A percentile compares a stretch with the other conserved stretches of the same genome.
Evolutionary conservation across 2,329 filamentous ascomycete species (phyloP).

Genomic region (Xylariaceae sp.): DNA sequence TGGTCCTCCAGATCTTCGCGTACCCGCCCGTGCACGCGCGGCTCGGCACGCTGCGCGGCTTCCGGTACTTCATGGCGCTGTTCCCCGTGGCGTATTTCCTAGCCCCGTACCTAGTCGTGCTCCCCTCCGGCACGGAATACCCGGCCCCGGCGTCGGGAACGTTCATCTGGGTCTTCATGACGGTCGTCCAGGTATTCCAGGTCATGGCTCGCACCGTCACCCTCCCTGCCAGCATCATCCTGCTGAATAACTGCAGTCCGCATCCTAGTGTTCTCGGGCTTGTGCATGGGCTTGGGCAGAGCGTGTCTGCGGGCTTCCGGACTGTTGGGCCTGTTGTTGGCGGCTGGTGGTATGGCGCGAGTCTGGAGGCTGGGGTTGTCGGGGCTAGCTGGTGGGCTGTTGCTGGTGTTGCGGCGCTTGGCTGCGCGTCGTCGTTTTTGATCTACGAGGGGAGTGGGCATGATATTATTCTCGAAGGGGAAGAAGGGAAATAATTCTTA

Average conservation of each 20-base stretch:
- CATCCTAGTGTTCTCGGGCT: slow-evolving; percentile 56
- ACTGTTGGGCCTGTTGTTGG: slow-evolving; percentile 49
- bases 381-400: slow-evolving; percentile 47
- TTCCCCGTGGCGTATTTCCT: slow-evolving; percentile 66
- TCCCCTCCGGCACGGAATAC: slow-evolving; percentile 48
- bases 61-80: slow-evolving; percentile 59
- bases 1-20: slow-evolving; percentile 63
- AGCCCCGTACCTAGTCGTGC: slow-evolving; percentile 61
- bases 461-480: slow-evolving; percentile 49
- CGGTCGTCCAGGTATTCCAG: slow-evolving; percentile 61
- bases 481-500: slow-evolving; percentile 18
- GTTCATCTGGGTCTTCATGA: slow-evolving; percentile 58
- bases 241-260: slow-evolving; percentile 58
- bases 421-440: slow-evolving; percentile 55
- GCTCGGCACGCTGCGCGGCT: slow-evolving; percentile 64
- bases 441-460: slow-evolving; percentile 64
- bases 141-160: slow-evolving; percentile 45
- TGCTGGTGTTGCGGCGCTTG: slow-evolving; percentile 49
- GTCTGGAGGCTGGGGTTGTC: slow-evolving; percentile 44
- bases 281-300: slow-evolving; percentile 52
- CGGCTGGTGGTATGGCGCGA: slow-evolving; percentile 46
- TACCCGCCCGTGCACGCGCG: slow-evolving; percentile 62
- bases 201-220: slow-evolving; percentile 70
- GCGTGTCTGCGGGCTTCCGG: slow-evolving; percentile 46
- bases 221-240: slow-evolving; percentile 53